Percentiles rank a stretch among this genome's conserved stretches.
These are phyloP conservation scores for Cladosporium sp. DNA, from an alignment of 2,329 filamentous ascomycete species.

Conservation along the genomic window DNA sequence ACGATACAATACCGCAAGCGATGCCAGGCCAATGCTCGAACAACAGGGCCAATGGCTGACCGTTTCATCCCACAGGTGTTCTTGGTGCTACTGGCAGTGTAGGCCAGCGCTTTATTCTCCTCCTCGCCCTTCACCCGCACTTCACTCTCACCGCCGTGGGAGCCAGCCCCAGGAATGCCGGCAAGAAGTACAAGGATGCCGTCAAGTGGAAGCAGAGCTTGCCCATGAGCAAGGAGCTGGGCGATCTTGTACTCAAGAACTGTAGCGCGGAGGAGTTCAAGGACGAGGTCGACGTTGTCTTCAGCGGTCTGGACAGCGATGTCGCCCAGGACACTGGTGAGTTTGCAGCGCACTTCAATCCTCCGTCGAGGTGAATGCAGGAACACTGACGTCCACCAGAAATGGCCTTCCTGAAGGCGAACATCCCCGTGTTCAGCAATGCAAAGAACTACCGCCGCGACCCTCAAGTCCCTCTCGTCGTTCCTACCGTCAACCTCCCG, in stretches of 20 bases:
- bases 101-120: constrained; percentile 90
- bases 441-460: constrained; percentile 96
- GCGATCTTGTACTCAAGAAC: constrained; percentile 79
- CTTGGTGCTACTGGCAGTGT: constrained; percentile 92
- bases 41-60: constrained; percentile 11
- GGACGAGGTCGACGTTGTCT: constrained; percentile 84
- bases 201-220: constrained; percentile 91
- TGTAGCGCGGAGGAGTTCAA: constrained; percentile 80
- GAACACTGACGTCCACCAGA: constrained; percentile 55
- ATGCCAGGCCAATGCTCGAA: background rate
- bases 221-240: constrained; percentile 75
- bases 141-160: constrained; percentile 87
- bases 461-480: constrained; percentile 86
- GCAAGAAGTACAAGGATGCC: constrained; percentile 92
- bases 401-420: constrained; percentile 83
- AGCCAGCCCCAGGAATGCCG: constrained; percentile 83
- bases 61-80: constrained; percentile 53
- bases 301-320: constrained; percentile 89
- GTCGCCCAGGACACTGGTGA: constrained; percentile 88
- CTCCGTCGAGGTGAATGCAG: background rate
- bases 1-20: background rate
- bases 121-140: constrained; percentile 83
- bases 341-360: constrained; percentile 28
- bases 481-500: constrained; percentile 88
- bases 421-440: constrained; percentile 94